Percentiles rank a stretch among this genome's conserved stretches.
These are phyloP conservation scores for Abrus pulchellus DNA, from an alignment of 306 rosid genomes.

Conservation along the genomic window DNA sequence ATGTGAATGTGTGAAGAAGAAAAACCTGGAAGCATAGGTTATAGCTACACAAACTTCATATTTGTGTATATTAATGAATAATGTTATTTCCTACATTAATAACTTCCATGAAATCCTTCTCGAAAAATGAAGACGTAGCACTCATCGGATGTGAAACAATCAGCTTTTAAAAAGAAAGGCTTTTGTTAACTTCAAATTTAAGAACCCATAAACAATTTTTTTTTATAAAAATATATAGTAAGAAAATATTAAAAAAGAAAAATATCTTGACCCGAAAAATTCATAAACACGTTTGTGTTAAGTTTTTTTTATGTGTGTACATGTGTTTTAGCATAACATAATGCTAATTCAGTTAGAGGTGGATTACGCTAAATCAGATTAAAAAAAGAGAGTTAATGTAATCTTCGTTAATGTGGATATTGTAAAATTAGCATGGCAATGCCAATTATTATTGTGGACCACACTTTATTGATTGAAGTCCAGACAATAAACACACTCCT, in stretches of 20 bases:
- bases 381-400: neutral
- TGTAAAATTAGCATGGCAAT: neutral
- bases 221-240: no score
- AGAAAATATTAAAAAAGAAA: neutral
- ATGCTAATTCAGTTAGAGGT: neutral
- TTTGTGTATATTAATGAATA: neutral
- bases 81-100: neutral
- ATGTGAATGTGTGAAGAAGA: neutral
- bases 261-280: neutral
- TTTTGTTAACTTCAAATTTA: no score
- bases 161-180: no score
- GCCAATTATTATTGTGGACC: constrained; percentile 31
- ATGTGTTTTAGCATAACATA: neutral
- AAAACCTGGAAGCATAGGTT: neutral
- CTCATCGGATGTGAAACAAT: no score
- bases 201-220: no score
- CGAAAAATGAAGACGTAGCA: neutral
- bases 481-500: constrained; percentile 19
- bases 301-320: neutral
- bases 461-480: constrained; percentile 26
- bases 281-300: neutral
- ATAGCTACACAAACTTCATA: neutral
- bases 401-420: neutral
- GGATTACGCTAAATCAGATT: neutral
- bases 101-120: neutral